Evolutionary conservation across 805 yeast species (phyloP).

Genomic region (Candida anglica): DNA sequence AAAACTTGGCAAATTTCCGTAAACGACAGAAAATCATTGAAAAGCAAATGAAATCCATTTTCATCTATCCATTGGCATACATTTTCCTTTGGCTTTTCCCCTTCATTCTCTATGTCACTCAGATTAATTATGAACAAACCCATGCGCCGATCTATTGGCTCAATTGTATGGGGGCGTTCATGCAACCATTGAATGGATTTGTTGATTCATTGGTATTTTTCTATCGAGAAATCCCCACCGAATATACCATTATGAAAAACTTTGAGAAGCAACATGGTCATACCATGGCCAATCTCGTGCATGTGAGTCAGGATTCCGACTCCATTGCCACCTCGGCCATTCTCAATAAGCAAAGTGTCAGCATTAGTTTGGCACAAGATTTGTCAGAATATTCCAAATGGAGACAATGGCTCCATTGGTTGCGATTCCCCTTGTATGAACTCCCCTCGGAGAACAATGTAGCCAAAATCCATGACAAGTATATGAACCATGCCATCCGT

Average conservation of each 20-base stretch:
- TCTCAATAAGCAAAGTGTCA: constrained; percentile 21
- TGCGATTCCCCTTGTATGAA: constrained; percentile 41
- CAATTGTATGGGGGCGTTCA: constrained; percentile 62
- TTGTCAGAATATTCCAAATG: constrained; percentile 28
- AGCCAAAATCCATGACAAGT: constrained; percentile 13
- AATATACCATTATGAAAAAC: constrained; percentile 37
- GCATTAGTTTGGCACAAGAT: constrained; percentile 26
- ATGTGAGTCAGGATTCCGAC: constrained; percentile 10
- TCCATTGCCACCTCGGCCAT: constrained; percentile 24
- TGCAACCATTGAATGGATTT: constrained; percentile 77
- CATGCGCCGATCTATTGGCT: constrained; percentile 61
- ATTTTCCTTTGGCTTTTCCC: constrained; percentile 82
- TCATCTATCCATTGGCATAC: constrained; percentile 82
- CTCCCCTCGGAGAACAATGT: constrained; percentile 39
- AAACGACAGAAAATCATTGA: constrained; percentile 62
- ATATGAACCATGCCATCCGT: constrained; percentile 5
- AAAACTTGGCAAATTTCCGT: constrained; percentile 58
- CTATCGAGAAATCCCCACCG: constrained; percentile 80
- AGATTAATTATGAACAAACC: constrained; percentile 41
- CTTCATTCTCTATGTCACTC: constrained; percentile 59
- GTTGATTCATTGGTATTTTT: constrained; percentile 75
- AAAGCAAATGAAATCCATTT: constrained; percentile 74
- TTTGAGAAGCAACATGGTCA: constrained; percentile 31
- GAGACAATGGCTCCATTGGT: constrained; percentile 34
- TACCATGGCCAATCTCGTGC: constrained; percentile 20